Percentiles rank a stretch among this genome's conserved stretches.
These are phyloP conservation scores for Protea cynaroides DNA, from an alignment of 164 flowering plant species.

Conservation along the genomic window DNA sequence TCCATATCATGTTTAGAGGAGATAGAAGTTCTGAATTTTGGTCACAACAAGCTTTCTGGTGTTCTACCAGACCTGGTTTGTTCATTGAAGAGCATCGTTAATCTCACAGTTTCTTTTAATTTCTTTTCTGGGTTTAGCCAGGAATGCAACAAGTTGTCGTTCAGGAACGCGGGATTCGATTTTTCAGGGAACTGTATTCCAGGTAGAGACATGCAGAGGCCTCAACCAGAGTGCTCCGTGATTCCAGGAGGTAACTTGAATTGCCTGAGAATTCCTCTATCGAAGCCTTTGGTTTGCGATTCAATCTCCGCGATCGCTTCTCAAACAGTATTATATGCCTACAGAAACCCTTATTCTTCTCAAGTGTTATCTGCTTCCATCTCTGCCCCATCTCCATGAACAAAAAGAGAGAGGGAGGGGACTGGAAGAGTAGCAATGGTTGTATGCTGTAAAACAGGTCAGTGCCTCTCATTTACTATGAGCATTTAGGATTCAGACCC, in stretches of 20 bases:
- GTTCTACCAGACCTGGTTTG: constrained; percentile 64
- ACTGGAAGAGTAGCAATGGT: neutral
- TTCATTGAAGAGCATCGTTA: constrained; percentile 45
- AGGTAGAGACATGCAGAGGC: constrained; percentile 65
- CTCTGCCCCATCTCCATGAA: constrained; percentile 19
- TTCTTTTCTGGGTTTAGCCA: constrained; percentile 82
- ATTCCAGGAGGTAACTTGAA: constrained; percentile 44
- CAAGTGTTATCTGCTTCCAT: neutral
- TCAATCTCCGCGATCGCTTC: constrained; percentile 5
- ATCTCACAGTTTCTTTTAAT: constrained; percentile 70
- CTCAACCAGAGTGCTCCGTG: constrained; percentile 51
- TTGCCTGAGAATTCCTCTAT: constrained; percentile 60
- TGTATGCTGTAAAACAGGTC: neutral
- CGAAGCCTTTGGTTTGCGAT: constrained; percentile 46
- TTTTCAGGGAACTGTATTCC: constrained; percentile 75
- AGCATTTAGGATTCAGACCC: no score
- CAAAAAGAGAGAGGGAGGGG: constrained; percentile 7
- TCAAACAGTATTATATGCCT: neutral
- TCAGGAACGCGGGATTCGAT: constrained; percentile 61
- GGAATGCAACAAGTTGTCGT: constrained; percentile 43
- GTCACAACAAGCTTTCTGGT: constrained; percentile 74
- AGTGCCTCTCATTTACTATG: neutral
- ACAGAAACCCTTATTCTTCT: constrained; percentile 5
- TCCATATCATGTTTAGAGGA: constrained; percentile 60
- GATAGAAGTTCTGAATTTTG: constrained; percentile 73